Base-by-base conservation (phyloP, 805 yeast genomes). In the Candida oleophila region DNA sequence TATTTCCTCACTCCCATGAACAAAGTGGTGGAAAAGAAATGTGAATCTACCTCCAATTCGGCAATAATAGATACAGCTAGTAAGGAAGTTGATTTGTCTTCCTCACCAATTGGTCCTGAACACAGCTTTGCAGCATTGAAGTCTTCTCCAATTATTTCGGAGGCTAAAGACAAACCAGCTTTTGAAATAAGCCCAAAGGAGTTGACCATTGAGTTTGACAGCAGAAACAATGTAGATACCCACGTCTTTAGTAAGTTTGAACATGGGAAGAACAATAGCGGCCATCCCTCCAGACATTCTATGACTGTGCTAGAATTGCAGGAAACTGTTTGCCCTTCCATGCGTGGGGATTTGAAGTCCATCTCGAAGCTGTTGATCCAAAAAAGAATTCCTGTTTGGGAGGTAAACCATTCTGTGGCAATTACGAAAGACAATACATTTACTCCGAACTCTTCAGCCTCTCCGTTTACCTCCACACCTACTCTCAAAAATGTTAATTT, bases 301-400 rank as follows among this genome's bases (percentile, higher is more conserved):
- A 16, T 34, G 37, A 7, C 19, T 34, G n/a, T 34, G 7, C 7
- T 15, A 7, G 19, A n/a, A 8, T 34, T 34, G n/a, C 8, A 7
- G 39, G 22, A 36, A 18, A n/a, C 21, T 15, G 19, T 36, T 22
- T 35, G 40, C 22, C 21, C 40, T 19, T 14, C 25, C 11, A 14
- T 42, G 33, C 4, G 11, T 9, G 45, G 34, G 9, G 39, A 34
- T 11, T n/a, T 42, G 4, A 34, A 33, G 33, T 19, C 40, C 3
- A 34, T 42, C 19, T 4, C 34, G 14, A 22, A 16, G 3, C 3
- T 7, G 11, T 35, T 36, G 21, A 28, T 42, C 14, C 11, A 46
- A 4, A 43, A 51, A 3, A 35, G 40, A 11, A 41, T 55, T 28
- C 57, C 62, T 3, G 45, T 61, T n/a, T 59, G 60, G 56, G 42